Evolutionary conservation across 768 basidiomycete species (phyloP).

Genomic region (Collybia sordida): DNA sequence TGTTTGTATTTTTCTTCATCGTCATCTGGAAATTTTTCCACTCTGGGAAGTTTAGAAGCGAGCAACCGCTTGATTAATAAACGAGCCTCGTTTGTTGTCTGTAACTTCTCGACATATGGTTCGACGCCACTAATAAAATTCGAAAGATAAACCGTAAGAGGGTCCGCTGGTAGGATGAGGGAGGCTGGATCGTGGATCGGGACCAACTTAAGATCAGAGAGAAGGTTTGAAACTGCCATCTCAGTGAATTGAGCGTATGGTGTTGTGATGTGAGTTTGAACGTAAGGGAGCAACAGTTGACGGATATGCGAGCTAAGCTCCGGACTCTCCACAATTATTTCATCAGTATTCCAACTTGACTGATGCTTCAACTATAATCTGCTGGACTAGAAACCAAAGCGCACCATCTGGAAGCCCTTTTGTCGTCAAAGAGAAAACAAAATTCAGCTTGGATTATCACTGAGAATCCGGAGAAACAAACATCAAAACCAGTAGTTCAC

Average conservation of each 20-base stretch:
- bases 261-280: slow-evolving; percentile 48
- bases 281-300: slow-evolving; percentile 54
- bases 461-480: too few species aligned
- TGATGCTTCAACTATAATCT: too few species aligned
- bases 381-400: too few species aligned
- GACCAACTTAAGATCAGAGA: slow-evolving; percentile 36
- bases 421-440: too few species aligned
- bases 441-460: too few species aligned
- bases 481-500: too few species aligned
- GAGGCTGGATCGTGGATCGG: slow-evolving; percentile 51
- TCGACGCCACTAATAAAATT: slow-evolving; percentile 33
- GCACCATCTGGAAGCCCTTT: too few species aligned
- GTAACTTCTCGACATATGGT: slow-evolving; percentile 47
- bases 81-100: slow-evolving; percentile 32
- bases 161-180: slow-evolving; percentile 53
- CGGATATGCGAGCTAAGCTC: slow-evolving; percentile 42
- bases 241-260: slow-evolving; percentile 58
- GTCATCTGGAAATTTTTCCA: slow-evolving; percentile 30
- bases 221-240: slow-evolving; percentile 30
- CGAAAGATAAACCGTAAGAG: slow-evolving; percentile 33
- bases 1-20: slow-evolving; percentile 14
- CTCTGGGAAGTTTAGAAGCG: slow-evolving; percentile 21
- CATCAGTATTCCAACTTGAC: too few species aligned
- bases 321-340: too few species aligned
- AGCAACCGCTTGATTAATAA: slow-evolving; percentile 30